Evolutionary conservation across 129 eudicot species (phyloP), one percentile per base, ranked within the genome.

Genomic region (Pseudognaphalium luteoalbum): DNA sequence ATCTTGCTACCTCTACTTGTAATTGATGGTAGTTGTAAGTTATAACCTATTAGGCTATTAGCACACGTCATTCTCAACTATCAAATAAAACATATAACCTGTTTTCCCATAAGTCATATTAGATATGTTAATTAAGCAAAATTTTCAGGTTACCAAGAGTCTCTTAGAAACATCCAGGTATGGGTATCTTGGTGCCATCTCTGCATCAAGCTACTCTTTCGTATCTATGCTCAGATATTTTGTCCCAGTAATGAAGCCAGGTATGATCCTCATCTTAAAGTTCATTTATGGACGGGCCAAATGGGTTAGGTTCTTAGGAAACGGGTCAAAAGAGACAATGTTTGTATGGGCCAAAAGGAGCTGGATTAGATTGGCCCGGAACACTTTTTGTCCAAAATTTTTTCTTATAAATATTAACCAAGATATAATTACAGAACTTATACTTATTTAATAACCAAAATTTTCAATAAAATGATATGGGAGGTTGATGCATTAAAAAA

Each of bases 131-230:
- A 61, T 61, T 5, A 25, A 61, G 67, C 37, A 61, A 9, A 37
- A n/a, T 61, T 61, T 61, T 11, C 68, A 63, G 68, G 68, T 63
- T 30, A 63, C 21, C 9, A 63, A 63, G 20, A 11, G 21, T 6
- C 68, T 63, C 42, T 1, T 4, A 5, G 39, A 63, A 16, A 63
- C 68, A 63, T 63, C 68, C 22, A 30, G 68, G 37, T 3, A 29
- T 6, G 68, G 68, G 21, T 63, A 63, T 30, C 17, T 63, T 5
- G 41, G 42, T 32, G 68, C 68, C 68, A 63, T 63, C 42, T 63
- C 68, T 20, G 68, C 68, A 15, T 63, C 68, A 30, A 63, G 42
- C 68, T 63, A 63, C 30, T 63, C 68, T 63, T 63, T 63, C 37
- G 20, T 63, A 63, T 63, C 68, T 63, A 30, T 63, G 68, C 41